Conservation (phyloP, 2,329 filamentous ascomycete genomes). For the Pochonia chlamydosporia region DNA sequence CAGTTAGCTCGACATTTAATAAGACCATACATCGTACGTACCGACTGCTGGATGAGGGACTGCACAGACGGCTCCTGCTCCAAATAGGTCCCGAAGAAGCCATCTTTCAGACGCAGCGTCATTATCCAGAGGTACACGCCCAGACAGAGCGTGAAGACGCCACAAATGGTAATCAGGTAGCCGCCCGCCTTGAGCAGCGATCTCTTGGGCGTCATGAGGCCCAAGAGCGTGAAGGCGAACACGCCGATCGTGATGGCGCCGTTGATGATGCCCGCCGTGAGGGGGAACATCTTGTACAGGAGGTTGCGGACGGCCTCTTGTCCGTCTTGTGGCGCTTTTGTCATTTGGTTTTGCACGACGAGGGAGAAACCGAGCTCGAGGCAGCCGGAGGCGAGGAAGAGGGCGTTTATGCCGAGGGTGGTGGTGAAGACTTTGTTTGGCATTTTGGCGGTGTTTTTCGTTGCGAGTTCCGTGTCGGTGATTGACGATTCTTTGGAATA, state of each 20-base stretch:
- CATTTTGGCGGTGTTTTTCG: conserved; percentile 29
- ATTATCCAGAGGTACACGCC: conserved; percentile 67
- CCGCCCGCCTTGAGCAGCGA: conserved; percentile 66
- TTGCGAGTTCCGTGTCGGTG: no score
- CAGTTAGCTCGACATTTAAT: no score
- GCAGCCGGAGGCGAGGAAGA: conserved; percentile 49
- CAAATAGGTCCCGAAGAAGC: conserved; percentile 57
- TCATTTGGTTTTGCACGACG: conserved; percentile 42
- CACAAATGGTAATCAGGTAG: conserved; percentile 57
- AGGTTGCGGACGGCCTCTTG: conserved; percentile 44
- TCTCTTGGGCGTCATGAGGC: conserved; percentile 61
- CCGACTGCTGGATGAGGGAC: conserved; percentile 63
- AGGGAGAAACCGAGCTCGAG: conserved; percentile 51
- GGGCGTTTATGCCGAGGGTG: conserved; percentile 40
- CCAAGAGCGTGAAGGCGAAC: conserved; percentile 65
- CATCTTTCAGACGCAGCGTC: conserved; percentile 61
- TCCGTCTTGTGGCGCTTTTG: conserved; percentile 38
- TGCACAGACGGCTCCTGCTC: conserved; percentile 52
- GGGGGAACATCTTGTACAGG: conserved; percentile 47
- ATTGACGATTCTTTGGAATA: no score
- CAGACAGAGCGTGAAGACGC: conserved; percentile 58
- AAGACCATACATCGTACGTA: conserved; percentile 38
- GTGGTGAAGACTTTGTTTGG: conserved; percentile 48
- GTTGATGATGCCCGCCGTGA: conserved; percentile 66
- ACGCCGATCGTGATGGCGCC: conserved; percentile 65